A percentile compares a stretch with the other conserved stretches of the same genome.
phyloP scores from a whole-genome alignment of 495 filamentous ascomycete genomes.

The Hypoxylon perforatum region DNA sequence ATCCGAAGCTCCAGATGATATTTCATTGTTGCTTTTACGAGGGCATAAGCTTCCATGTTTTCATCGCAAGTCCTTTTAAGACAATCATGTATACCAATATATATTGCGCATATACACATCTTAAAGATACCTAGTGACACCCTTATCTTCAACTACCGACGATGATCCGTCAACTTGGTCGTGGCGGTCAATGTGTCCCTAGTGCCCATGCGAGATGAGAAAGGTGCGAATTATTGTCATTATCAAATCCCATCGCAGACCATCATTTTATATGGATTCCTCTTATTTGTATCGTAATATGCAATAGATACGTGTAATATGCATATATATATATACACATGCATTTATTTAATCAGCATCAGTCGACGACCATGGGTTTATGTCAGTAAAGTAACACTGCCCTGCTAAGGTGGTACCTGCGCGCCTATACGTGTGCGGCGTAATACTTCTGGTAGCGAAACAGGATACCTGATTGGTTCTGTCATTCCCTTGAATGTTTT shows the following conservation, averaged over 20 bases:
- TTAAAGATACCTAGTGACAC: too few relatives aligned
- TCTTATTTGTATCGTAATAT: not conserved
- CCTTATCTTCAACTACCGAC: constrained; percentile 1
- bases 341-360: too few relatives aligned
- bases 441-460: constrained; percentile 22
- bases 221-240: not conserved
- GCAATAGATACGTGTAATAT: too few relatives aligned
- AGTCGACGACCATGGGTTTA: not conserved
- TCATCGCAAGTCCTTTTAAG: too few relatives aligned
- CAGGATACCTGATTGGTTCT: constrained; percentile 19
- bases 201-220: not conserved
- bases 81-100: too few relatives aligned
- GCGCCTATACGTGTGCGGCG: constrained; percentile 7
- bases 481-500: constrained; percentile 2
- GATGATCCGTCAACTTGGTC: not conserved
- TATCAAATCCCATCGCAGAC: not conserved
- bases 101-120: too few relatives aligned
- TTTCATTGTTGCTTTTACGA: not conserved
- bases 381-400: constrained; percentile 9
- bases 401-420: constrained; percentile 2
- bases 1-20: not conserved
- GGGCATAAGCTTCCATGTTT: too few relatives aligned
- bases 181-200: not conserved
- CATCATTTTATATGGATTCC: not conserved
- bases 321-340: too few relatives aligned